phyloP scores from a whole-genome alignment of 768 basidiomycete genomes.

The Tylopilus cervinicoccineus region DNA sequence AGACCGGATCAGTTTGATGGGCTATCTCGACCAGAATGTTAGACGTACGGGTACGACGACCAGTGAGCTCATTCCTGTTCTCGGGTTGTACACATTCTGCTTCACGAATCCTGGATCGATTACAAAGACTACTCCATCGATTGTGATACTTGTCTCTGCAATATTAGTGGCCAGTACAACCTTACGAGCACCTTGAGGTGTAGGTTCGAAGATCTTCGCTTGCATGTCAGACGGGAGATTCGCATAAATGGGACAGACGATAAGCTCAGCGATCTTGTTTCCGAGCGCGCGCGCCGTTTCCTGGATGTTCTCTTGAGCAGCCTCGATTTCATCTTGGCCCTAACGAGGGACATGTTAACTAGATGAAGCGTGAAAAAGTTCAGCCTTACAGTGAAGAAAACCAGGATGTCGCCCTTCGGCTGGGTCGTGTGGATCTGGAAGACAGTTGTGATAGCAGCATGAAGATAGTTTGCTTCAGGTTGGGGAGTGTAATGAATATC shows the following conservation, averaged over 20 bases:
- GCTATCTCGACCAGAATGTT: background rate
- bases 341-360: conserved; percentile 8
- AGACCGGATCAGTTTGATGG: background rate
- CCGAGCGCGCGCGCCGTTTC: conserved; percentile 94
- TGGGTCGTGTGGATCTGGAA: conserved; percentile 99
- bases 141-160: conserved; percentile 99
- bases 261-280: conserved; percentile 92
- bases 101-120: conserved; percentile 99
- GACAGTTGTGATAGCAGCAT: conserved; percentile 96
- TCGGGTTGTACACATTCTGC: conserved; percentile 97
- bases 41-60: conserved; percentile 86
- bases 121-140: conserved; percentile 98
- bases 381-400: conserved; percentile 83
- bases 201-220: conserved; percentile 98
- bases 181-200: conserved; percentile 93
- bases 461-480: conserved; percentile 98
- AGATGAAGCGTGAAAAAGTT: background rate
- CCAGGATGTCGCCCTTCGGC: conserved; percentile 94
- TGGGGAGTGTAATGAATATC: conserved; percentile 99
- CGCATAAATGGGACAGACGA: conserved; percentile 97
- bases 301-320: conserved; percentile 91
- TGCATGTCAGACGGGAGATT: conserved; percentile 99
- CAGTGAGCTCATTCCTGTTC: conserved; percentile 97
- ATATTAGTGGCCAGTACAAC: conserved; percentile 99
- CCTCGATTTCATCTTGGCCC: conserved; percentile 99